A percentile compares a stretch with the other conserved stretches of the same genome.
Conservation (phyloP, 1,284 basidiomycete genomes). For the Mycena citricolor region DNA sequence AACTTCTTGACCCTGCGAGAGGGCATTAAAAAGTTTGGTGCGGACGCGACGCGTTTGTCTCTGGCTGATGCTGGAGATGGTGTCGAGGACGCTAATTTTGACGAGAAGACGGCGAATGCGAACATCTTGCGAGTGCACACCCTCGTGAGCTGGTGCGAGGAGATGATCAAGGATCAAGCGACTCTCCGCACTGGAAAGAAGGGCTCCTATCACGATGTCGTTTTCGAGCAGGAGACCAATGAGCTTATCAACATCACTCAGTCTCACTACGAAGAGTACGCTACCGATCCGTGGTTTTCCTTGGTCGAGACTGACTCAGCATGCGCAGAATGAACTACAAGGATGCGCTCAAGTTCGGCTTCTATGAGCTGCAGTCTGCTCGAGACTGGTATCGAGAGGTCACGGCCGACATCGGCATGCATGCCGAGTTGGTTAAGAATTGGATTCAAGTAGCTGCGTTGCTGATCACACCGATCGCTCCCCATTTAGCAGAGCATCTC, state of each 20-base stretch:
- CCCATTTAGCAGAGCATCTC: constrained; percentile 94
- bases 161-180: constrained; percentile 68
- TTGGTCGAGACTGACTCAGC: constrained; percentile 1
- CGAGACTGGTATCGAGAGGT: constrained; percentile 98
- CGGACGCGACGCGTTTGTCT: constrained; percentile 88
- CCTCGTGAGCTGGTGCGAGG: constrained; percentile 91
- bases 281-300: constrained; percentile 18
- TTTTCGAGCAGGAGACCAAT: constrained; percentile 93
- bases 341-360: constrained; percentile 92
- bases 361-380: constrained; percentile 92
- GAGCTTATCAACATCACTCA: constrained; percentile 81
- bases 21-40: constrained; percentile 84
- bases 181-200: constrained; percentile 72
- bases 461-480: constrained; percentile 86
- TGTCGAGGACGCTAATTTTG: constrained; percentile 97
- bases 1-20: constrained; percentile 83
- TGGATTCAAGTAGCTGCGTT: constrained; percentile 86
- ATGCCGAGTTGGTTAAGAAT: constrained; percentile 71
- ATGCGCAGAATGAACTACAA: constrained; percentile 84
- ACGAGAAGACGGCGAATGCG: constrained; percentile 98
- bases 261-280: constrained; percentile 77
- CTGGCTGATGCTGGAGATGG: constrained; percentile 98
- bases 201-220: constrained; percentile 75
- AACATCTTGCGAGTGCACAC: constrained; percentile 96
- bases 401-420: constrained; percentile 88